Percentiles rank a stretch among this genome's conserved stretches.
Conservation (phyloP, 495 filamentous ascomycete species). For the Talaromyces thailandensis region DNA sequence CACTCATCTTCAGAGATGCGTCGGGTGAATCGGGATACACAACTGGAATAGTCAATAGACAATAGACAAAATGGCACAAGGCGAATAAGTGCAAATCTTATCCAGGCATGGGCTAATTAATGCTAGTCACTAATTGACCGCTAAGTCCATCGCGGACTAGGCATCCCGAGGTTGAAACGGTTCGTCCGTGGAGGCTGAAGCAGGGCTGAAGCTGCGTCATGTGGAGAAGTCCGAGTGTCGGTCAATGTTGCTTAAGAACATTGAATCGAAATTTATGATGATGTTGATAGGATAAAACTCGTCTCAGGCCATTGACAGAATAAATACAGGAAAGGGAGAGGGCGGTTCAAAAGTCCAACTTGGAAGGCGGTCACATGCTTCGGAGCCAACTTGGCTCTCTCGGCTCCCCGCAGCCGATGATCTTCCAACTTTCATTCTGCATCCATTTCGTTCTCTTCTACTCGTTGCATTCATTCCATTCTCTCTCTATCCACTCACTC, state of each 20-base stretch:
- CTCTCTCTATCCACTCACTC: slow-evolving; percentile 1
- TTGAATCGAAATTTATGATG: background rate
- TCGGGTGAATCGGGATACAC: too few relatives aligned
- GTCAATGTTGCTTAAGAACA: background rate
- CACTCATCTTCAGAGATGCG: too few relatives aligned
- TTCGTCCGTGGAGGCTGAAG: background rate
- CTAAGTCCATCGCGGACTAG: background rate
- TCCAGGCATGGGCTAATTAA: background rate
- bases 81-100: too few relatives aligned
- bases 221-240: background rate
- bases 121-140: background rate
- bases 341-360: background rate
- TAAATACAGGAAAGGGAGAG: background rate
- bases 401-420: slow-evolving; percentile 9
- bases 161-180: background rate
- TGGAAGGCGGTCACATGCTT: slow-evolving; percentile 7
- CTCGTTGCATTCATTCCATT: slow-evolving; percentile 3
- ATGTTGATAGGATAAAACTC: background rate
- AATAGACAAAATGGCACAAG: too few relatives aligned
- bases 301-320: background rate
- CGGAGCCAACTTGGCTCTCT: background rate
- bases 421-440: slow-evolving; percentile 4
- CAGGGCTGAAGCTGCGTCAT: background rate
- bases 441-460: slow-evolving; percentile 2
- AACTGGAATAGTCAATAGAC: too few relatives aligned